Base-by-base conservation (phyloP, 2,329 filamentous ascomycete genomes). In the Cercospora citrullina region DNA sequence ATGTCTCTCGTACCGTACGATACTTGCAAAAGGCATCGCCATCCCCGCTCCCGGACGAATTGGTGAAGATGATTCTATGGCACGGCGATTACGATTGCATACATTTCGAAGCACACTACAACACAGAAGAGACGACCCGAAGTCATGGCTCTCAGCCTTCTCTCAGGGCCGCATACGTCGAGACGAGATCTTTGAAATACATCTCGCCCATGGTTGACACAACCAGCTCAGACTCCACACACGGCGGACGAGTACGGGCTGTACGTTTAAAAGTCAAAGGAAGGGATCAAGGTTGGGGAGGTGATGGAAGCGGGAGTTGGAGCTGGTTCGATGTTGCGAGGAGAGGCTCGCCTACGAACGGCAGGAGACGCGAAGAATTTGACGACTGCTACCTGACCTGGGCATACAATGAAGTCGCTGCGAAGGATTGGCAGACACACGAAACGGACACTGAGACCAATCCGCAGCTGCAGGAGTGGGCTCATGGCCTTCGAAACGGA, bases 51-150 rank as follows among this genome's bases (percentile, higher is more conserved):
- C 69, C 70, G 5, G 48, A 65, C 30, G 70, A 72, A 23, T 60
- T 72, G 2, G 42, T 70, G 55, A 72, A 67, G 60, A 36, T 55
- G 3, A 69, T 72, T 14, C 63, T 72, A 26, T 62, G 57, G n/a
- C 39, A 69, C 12, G 70, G 68, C 23, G 62, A 68, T 51, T 72
- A 72, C 66, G 70, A 72, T 45, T 70, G 68, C 59, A 58, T 72
- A 26, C 68, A 68, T 31, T 67, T 70, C 48, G 59, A 12, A 30
- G 68, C 21, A 36, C 61, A 51, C n/a, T 55, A 31, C 31, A 33
- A 58, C 12, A 26, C 16, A 18, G 33, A 18, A 1, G 23, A 42
- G 21, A 58, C 28, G 10, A 64, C 60, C 8, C 53, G 64, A 8
- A 63, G 51, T 30, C 63, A 63, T 21, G 64, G 64, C 18, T 63